These are phyloP conservation scores for Dendrocalamus sinicus DNA, from an alignment of 176 grass and related monocot genomes.

Conservation along the genomic window DNA sequence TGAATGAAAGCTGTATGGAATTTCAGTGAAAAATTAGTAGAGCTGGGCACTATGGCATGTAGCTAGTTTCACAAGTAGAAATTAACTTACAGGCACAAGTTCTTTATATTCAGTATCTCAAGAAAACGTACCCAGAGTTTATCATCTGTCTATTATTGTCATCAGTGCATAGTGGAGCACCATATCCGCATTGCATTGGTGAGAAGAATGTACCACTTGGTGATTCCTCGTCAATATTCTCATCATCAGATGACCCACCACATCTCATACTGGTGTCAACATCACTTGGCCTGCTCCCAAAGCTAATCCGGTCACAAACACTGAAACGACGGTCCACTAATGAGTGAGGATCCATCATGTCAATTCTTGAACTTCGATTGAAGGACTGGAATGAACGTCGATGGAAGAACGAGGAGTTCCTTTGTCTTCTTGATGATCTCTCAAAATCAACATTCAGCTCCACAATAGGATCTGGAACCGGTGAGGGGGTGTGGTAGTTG, in stretches of 20 bases:
- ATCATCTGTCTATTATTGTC: constrained; percentile 47
- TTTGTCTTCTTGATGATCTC: constrained; percentile 60
- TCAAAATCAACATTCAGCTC: constrained; percentile 94
- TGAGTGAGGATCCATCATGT: constrained; percentile 68
- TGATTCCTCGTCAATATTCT: constrained; percentile 86
- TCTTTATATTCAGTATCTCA: neutral
- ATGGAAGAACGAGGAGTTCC: constrained; percentile 71
- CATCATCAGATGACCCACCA: constrained; percentile 86
- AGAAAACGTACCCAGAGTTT: constrained; percentile 58
- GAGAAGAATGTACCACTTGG: constrained; percentile 67
- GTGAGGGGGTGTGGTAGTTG: constrained; percentile 72
- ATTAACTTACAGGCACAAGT: neutral
- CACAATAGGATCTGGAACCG: constrained; percentile 68
- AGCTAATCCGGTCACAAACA: constrained; percentile 87
- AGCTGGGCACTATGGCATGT: neutral
- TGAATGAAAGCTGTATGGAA: neutral
- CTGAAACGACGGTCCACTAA: constrained; percentile 80
- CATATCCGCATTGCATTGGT: constrained; percentile 69
- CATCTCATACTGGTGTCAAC: constrained; percentile 79
- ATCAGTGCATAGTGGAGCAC: constrained; percentile 57
- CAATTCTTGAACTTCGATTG: constrained; percentile 68
- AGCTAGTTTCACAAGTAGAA: neutral
- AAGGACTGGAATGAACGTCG: constrained; percentile 78
- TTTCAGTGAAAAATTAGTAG: constrained; percentile 3
- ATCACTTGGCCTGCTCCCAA: constrained; percentile 76